Evolutionary conservation across 2,329 filamentous ascomycete genomes (phyloP).

Genomic region (Colletotrichum sp.): DNA sequence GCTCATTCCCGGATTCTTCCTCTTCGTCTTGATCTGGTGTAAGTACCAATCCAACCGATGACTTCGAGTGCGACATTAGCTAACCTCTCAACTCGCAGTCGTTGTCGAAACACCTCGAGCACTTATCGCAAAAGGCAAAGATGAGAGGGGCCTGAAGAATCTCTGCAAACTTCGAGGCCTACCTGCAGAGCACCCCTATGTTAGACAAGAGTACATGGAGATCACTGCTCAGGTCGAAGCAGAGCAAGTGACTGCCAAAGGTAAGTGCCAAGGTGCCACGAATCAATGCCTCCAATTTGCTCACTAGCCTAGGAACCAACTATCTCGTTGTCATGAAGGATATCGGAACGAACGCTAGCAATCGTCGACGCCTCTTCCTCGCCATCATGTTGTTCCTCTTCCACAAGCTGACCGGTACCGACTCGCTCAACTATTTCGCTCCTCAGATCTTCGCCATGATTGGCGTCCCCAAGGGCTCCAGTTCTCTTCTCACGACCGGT

Average conservation of each 20-base stretch:
- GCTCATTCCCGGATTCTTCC: conserved; percentile 39
- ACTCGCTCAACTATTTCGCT: conserved; percentile 44
- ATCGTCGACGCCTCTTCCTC: conserved; percentile 37
- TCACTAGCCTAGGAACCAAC: conserved; percentile 16
- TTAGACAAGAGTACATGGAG: conserved; percentile 21
- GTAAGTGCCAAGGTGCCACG: background rate
- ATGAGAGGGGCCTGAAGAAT: conserved; percentile 37
- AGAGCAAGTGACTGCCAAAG: conserved; percentile 7
- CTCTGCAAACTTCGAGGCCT: conserved; percentile 40
- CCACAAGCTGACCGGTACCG: conserved; percentile 46
- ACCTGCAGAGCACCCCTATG: conserved; percentile 19
- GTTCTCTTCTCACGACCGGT: conserved; percentile 40
- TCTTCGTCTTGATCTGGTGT: conserved; percentile 38
- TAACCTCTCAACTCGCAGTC: background rate
- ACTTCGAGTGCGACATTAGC: background rate
- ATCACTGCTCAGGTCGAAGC: conserved; percentile 18
- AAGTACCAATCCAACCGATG: background rate
- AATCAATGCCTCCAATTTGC: accelerated
- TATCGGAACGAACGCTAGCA: conserved; percentile 32
- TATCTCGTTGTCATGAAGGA: conserved; percentile 39
- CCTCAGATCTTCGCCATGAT: conserved; percentile 45
- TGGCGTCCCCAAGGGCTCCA: conserved; percentile 35
- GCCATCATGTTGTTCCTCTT: conserved; percentile 41
- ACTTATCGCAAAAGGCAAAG: conserved; percentile 39
- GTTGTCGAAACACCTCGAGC: conserved; percentile 24